Evolutionary conservation across 345 rosid species (phyloP).

Genomic region (Salix purpurea): DNA sequence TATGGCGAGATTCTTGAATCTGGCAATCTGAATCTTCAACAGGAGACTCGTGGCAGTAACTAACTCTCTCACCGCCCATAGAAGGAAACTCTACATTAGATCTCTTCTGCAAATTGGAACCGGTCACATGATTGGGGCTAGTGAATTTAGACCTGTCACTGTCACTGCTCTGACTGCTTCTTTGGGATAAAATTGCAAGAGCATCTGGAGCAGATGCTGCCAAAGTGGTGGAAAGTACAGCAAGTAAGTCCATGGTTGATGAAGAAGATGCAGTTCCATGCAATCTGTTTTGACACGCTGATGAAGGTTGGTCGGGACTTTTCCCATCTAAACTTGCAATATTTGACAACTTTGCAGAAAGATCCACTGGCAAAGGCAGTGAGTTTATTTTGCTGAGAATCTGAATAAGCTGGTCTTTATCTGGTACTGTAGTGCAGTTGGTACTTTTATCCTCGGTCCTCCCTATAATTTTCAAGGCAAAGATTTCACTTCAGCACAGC

Average conservation of each 20-base stretch:
- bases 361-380: slow-evolving; percentile 67
- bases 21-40: slow-evolving; percentile 68
- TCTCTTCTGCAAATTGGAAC: slow-evolving; percentile 39
- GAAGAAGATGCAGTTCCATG: slow-evolving; percentile 46
- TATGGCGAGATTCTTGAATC: slow-evolving; percentile 48
- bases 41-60: slow-evolving; percentile 67
- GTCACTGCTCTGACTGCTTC: slow-evolving; percentile 58
- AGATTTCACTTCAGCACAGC: slow-evolving; percentile 15
- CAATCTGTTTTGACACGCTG: slow-evolving; percentile 39
- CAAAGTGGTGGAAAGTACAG: slow-evolving; percentile 65
- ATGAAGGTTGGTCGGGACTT: slow-evolving; percentile 33
- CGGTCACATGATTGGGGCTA: slow-evolving; percentile 35
- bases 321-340: slow-evolving; percentile 47
- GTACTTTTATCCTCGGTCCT: slow-evolving; percentile 42
- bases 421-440: slow-evolving; percentile 38
- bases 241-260: slow-evolving; percentile 68
- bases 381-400: slow-evolving; percentile 80
- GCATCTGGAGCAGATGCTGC: slow-evolving; percentile 61
- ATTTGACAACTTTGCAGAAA: slow-evolving; percentile 54
- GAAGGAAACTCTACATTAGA: slow-evolving; percentile 40
- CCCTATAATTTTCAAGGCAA: slow-evolving; percentile 36
- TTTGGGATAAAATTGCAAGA: slow-evolving; percentile 50
- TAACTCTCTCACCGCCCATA: slow-evolving; percentile 59
- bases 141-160: slow-evolving; percentile 51
- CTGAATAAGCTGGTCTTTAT: slow-evolving; percentile 67